A percentile compares a stretch with the other conserved stretches of the same genome.
Conservation (phyloP, 2,329 filamentous ascomycete species). For the Nectriaceae sp. region DNA sequence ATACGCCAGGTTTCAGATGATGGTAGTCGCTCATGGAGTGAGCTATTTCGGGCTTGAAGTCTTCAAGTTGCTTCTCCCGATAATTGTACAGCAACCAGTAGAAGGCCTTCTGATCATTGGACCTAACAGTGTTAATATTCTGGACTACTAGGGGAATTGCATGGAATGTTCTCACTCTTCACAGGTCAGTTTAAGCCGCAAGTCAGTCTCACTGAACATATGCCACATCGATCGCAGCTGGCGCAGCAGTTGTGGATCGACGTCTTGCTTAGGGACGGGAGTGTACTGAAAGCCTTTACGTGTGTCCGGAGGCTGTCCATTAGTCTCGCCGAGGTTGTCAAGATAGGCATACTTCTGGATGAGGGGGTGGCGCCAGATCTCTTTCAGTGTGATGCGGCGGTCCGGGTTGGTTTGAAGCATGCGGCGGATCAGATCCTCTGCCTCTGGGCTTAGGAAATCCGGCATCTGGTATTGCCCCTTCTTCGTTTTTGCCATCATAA, state of each 20-base stretch:
- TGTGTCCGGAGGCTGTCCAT: slow-evolving; percentile 55
- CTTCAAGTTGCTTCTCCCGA: slow-evolving; percentile 80
- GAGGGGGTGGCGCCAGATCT: slow-evolving; percentile 88
- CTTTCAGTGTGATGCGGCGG: slow-evolving; percentile 74
- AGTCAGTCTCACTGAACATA: slow-evolving; percentile 71
- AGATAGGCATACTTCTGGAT: slow-evolving; percentile 80
- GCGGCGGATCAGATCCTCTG: slow-evolving; percentile 73
- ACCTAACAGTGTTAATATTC: slow-evolving; percentile 47
- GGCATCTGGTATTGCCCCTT: slow-evolving; percentile 63
- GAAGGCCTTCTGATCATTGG: slow-evolving; percentile 91
- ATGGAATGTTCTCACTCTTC: slow-evolving; percentile 54
- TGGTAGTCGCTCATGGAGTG: slow-evolving; percentile 92
- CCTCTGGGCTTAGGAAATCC: slow-evolving; percentile 64
- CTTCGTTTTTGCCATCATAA: slow-evolving; percentile 63
- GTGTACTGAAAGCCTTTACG: slow-evolving; percentile 64
- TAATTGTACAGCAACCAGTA: slow-evolving; percentile 85
- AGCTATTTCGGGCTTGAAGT: slow-evolving; percentile 78
- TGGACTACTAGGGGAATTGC: neutral
- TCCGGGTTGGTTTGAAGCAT: slow-evolving; percentile 81
- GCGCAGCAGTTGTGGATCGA: slow-evolving; percentile 80
- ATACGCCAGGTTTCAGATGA: slow-evolving; percentile 63
- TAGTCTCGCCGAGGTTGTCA: slow-evolving; percentile 62
- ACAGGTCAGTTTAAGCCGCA: slow-evolving; percentile 68
- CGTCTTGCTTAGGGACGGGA: slow-evolving; percentile 61
- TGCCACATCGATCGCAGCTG: slow-evolving; percentile 93